Base-by-base conservation (phyloP, 225 moss, liverwort and hornwort genomes). In the Pleurozium schreberi region DNA sequence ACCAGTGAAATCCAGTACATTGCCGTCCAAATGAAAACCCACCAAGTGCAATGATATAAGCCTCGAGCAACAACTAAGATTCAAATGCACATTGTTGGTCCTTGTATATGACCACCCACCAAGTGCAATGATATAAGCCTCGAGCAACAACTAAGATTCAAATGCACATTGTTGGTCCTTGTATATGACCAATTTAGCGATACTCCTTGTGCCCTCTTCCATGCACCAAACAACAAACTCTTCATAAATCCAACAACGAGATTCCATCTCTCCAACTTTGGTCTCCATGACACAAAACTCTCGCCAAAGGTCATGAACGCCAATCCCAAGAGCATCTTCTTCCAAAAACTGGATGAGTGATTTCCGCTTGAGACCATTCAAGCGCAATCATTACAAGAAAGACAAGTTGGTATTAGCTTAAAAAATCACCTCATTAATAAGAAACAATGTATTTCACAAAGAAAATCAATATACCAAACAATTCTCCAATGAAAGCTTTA, bases 141-240 rank as follows among this genome's bases (percentile, higher is more conserved):
- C 0, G 13, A 50, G 21, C 50, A 75, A 13, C 14, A 5, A 75
- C 13, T 21, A 75, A 75, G 50, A 75, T 50, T 75, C 70, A 25
- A 25, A 50, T 11, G 7, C 33, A 75, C 5, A 49, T 33, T 75
- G 42, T n/a, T n/a, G n/a, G 8, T 4, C 42, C 8, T 18, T 8
- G 0, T 0, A 40, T 4, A 25, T 14, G 4, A 1, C 14, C 42
- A 0, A 0, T 5, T 16, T 10, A 49, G 0, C 4, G 6, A 55
- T n/a, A 79, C 9, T 38, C 26, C 57, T 17, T 47, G 1, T 0
- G 3, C 36, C 36, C 0, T 9, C 77, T 77, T 53, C 77, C 21
- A 77, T 36, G 5, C 5, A 76, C 21, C 34, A 52, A 45, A 17
- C 17, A 28, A 45, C 17, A 5, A 9, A 28, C 4, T 0, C 2